Evolutionary conservation across 164 flowering plant species (phyloP), one percentile per base, ranked within the genome.

Genomic region (Vitis cinerea): DNA sequence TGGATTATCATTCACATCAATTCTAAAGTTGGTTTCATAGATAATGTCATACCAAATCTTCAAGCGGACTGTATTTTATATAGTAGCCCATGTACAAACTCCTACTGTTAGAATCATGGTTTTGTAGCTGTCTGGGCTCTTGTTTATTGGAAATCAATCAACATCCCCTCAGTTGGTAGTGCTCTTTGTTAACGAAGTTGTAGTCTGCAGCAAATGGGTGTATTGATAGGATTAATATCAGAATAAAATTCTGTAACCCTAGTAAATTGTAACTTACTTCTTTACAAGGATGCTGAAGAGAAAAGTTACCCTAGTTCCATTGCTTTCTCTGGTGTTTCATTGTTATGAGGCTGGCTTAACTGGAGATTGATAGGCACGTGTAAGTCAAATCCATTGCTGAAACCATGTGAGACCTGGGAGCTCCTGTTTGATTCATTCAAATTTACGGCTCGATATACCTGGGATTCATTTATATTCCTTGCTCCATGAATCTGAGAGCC

Each of bases 281-380:
- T 8, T 29, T 19, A n/a, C 11, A n/a, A 9, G 66, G 29, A 29
- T 29, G 3, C 10, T 31, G 17, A 54, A 44, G 16, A n/a, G 37
- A 29, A 17, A 30, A 47, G 1, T 75, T 85, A 90, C 96, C 89
- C 85, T 62, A 85, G 66, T 63, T 82, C 80, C 72, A 77, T 77
- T 63, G 83, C 72, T 69, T 57, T 74, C 69, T 70, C 54, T 66
- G 81, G 63, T 64, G 68, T 51, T 50, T 75, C 80, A 64, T 48
- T 68, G 63, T 67, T 74, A 49, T 71, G 73, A 15, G 67, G 61
- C 57, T 78, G 79, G 71, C 85, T 81, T 60, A 84, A 74, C 70
- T 84, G 79, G 64, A 84, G 90, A 70, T 71, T 59, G 63, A 82
- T 56, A 11, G 85, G 78, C 52, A 65, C 37, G 17, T 72, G 58